Conservation (phyloP, 2,329 filamentous ascomycete species). For the Pseudocercospora vitis region DNA sequence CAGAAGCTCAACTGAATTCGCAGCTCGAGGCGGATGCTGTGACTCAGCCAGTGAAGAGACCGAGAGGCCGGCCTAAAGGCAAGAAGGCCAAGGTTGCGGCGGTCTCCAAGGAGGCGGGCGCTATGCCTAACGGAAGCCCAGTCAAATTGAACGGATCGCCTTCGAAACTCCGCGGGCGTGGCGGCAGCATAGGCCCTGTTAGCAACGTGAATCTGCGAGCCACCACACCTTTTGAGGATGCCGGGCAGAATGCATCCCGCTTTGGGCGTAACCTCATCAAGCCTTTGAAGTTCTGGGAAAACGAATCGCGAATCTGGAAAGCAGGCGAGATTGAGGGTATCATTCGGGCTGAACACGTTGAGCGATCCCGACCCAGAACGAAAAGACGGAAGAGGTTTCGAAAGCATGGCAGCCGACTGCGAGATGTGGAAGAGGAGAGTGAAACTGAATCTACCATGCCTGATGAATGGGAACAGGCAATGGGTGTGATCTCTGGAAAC, state of each 20-base stretch:
- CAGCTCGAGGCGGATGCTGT: conserved; percentile 18
- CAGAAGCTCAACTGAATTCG: conserved; percentile 21
- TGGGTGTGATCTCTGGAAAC: conserved; percentile 63
- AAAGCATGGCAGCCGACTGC: conserved; percentile 37
- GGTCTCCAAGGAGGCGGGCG: conserved; percentile 4
- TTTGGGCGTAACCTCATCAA: conserved; percentile 76
- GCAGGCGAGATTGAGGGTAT: conserved; percentile 73
- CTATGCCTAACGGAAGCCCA: conserved; percentile 25
- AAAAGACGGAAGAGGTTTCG: conserved; percentile 38
- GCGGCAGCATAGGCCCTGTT: conserved; percentile 34
- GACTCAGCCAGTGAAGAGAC: conserved; percentile 16
- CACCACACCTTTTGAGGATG: conserved; percentile 46
- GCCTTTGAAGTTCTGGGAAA: conserved; percentile 83
- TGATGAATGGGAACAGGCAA: conserved; percentile 71
- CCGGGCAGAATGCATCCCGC: conserved; percentile 63
- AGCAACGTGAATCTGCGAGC: conserved; percentile 41
- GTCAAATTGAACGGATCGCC: conserved; percentile 26
- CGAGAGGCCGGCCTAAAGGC: conserved; percentile 19
- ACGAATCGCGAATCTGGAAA: conserved; percentile 72
- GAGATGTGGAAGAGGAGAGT: conserved; percentile 41
- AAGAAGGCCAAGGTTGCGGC: conserved; percentile 22
- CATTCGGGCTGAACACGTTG: conserved; percentile 68
- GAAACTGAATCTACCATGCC: conserved; percentile 56
- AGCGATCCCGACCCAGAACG: conserved; percentile 32
- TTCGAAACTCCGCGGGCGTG: conserved; percentile 21